Percentiles rank a stretch among this genome's conserved stretches.
Evolutionary conservation across 2,329 filamentous ascomycete genomes (phyloP).

Genomic region (Myriangium duriaei): DNA sequence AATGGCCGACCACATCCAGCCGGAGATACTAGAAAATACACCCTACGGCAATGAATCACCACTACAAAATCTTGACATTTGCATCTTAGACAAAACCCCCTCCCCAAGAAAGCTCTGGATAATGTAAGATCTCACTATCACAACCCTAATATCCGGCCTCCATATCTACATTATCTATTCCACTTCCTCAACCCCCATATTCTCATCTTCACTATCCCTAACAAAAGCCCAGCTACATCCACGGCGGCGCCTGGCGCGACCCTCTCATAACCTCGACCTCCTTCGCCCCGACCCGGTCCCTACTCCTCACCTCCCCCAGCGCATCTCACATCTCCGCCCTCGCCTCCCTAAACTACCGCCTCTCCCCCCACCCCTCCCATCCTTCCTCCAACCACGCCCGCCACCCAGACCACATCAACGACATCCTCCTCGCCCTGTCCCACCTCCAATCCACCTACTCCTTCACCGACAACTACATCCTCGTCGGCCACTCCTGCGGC

Average conservation of each 20-base stretch:
- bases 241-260: conserved; percentile 40
- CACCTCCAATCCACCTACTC: conserved; percentile 38
- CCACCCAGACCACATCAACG: conserved; percentile 50
- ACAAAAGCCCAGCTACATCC: conserved; percentile 28
- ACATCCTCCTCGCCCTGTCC: conserved; percentile 41
- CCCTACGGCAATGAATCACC: too few species aligned
- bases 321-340: conserved; percentile 42
- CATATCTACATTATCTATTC: too few species aligned
- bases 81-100: conserved; percentile 1
- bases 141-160: neutral
- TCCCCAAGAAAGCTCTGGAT: conserved; percentile 20
- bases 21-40: too few species aligned
- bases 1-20: too few species aligned
- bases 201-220: conserved; percentile 9
- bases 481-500: conserved; percentile 52
- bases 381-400: conserved; percentile 35
- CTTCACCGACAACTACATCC: conserved; percentile 37
- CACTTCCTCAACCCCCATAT: conserved; percentile 5
- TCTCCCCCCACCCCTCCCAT: conserved; percentile 41
- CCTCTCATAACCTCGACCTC: conserved; percentile 27
- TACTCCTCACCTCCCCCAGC: conserved; percentile 21
- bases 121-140: conserved; percentile 17
- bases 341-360: conserved; percentile 52
- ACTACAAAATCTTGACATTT: neutral
- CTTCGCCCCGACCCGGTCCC: conserved; percentile 25